phyloP scores from a whole-genome alignment of 768 basidiomycete genomes.

The Amanita fuliginea region DNA sequence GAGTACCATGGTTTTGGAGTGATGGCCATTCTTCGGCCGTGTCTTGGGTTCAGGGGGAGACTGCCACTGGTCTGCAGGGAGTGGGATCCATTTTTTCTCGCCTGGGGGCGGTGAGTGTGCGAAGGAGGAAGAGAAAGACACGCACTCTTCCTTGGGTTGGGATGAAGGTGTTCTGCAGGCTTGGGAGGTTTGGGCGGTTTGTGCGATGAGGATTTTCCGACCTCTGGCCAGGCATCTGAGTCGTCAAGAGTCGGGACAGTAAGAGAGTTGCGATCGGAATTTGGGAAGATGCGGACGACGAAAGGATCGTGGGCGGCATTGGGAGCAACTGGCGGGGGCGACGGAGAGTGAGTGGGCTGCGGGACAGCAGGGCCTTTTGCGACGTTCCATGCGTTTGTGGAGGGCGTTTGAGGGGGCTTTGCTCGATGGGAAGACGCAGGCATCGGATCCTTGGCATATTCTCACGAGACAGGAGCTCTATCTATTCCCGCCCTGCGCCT shows the following conservation, averaged over 20 bases:
- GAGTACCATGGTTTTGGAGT: neutral
- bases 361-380: slow-evolving; percentile 10
- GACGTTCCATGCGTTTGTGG: slow-evolving; percentile 20
- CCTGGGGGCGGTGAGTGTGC: slow-evolving; percentile 6
- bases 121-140: slow-evolving; percentile 6
- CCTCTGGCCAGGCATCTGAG: slow-evolving; percentile 33
- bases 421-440: slow-evolving; percentile 10
- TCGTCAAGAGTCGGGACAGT: slow-evolving; percentile 20
- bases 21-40: slow-evolving; percentile 1
- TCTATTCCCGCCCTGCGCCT: neutral
- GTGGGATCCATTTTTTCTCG: slow-evolving; percentile 17
- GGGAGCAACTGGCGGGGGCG: slow-evolving; percentile 7
- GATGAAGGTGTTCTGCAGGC: neutral
- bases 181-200: slow-evolving; percentile 1
- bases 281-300: slow-evolving; percentile 25
- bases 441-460: slow-evolving; percentile 8
- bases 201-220: slow-evolving; percentile 20
- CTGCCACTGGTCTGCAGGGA: slow-evolving; percentile 14
- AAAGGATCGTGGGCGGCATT: slow-evolving; percentile 29
- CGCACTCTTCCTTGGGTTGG: slow-evolving; percentile 17
- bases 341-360: neutral
- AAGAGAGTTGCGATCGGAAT: slow-evolving; percentile 9
- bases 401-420: slow-evolving; percentile 9
- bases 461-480: neutral
- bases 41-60: slow-evolving; percentile 9